Percentiles rank a stretch among this genome's conserved stretches.
These are phyloP conservation scores for Sclerotinia sclerotiorum DNA, from an alignment of 2,329 filamentous ascomycete genomes.

Conservation along the genomic window DNA sequence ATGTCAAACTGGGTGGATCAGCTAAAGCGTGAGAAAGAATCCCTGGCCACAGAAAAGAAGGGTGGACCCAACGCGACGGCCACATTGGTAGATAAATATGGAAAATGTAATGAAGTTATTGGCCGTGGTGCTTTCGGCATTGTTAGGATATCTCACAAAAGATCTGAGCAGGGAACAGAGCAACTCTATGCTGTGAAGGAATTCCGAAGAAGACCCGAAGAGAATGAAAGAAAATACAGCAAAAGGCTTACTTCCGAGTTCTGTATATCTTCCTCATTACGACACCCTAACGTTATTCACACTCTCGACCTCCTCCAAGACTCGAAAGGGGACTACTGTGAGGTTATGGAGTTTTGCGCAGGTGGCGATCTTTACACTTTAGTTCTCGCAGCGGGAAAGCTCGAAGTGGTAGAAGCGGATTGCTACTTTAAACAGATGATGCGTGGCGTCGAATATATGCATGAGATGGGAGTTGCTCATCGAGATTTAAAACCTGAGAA, in stretches of 20 bases:
- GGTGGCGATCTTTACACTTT: slow-evolving; percentile 95
- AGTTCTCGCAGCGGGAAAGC: slow-evolving; percentile 84
- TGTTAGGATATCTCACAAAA: slow-evolving; percentile 95
- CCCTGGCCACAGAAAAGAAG: slow-evolving; percentile 72
- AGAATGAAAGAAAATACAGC: slow-evolving; percentile 96
- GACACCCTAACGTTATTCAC: slow-evolving; percentile 97
- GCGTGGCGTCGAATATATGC: slow-evolving; percentile 98
- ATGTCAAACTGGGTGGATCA: slow-evolving; percentile 97
- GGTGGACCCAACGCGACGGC: slow-evolving; percentile 70
- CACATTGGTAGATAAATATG: slow-evolving; percentile 92
- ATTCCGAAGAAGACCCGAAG: slow-evolving; percentile 89
- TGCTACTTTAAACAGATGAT: slow-evolving; percentile 99
- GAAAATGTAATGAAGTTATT: slow-evolving; percentile 96
- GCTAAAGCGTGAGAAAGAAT: slow-evolving; percentile 82
- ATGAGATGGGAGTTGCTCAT: slow-evolving; percentile 98
- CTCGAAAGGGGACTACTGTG: slow-evolving; percentile 95
- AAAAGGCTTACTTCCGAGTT: slow-evolving; percentile 97
- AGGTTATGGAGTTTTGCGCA: slow-evolving; percentile 99
- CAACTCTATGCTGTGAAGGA: slow-evolving; percentile 98
- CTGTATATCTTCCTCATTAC: slow-evolving; percentile 94
- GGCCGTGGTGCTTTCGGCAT: slow-evolving; percentile 96
- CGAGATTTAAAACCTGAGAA: slow-evolving; percentile 97
- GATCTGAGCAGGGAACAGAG: slow-evolving; percentile 77
- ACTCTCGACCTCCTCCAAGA: slow-evolving; percentile 94
- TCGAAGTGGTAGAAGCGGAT: slow-evolving; percentile 89